phyloP scores from a whole-genome alignment of 116 monocot species.

The Iris pallida region DNA sequence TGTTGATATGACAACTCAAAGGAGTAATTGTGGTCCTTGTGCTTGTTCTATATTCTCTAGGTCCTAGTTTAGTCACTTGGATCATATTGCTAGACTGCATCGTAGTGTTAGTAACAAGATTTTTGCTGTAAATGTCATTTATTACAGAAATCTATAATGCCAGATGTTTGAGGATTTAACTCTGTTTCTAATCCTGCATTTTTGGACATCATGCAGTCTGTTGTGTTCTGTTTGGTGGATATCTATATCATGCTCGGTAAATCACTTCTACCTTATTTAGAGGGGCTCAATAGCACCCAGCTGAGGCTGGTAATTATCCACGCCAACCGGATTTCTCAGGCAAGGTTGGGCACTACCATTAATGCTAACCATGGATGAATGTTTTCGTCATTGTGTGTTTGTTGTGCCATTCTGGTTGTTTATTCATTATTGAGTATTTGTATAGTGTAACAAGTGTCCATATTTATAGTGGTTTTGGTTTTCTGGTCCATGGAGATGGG shows the following conservation, averaged over 20 bases:
- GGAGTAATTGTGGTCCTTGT: no score
- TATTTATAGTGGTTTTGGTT: background rate
- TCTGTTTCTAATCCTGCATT: background rate
- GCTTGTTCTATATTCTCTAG: no score
- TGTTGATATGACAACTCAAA: no score
- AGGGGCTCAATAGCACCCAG: slow-evolving; percentile 91
- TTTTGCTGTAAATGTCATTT: no score
- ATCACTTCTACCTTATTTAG: slow-evolving; percentile 75
- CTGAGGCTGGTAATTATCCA: slow-evolving; percentile 79
- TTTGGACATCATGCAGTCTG: slow-evolving; percentile 44
- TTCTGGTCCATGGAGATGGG: no score
- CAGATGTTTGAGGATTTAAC: no score
- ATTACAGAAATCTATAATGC: no score
- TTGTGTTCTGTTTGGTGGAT: slow-evolving; percentile 99
- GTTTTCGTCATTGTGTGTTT: background rate
- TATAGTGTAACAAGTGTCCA: slow-evolving; percentile 17
- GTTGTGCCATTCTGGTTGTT: slow-evolving; percentile 1
- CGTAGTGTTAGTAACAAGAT: no score
- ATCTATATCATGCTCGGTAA: slow-evolving; percentile 97
- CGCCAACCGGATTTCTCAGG: slow-evolving; percentile 93
- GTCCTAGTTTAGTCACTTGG: no score
- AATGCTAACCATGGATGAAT: slow-evolving; percentile 40
- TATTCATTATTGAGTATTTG: slow-evolving; percentile 29
- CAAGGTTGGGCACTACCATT: slow-evolving; percentile 60
- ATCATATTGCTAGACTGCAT: no score